Conservation (phyloP, 352 stramenopile species). For the Globisporangium acanthophoron region DNA sequence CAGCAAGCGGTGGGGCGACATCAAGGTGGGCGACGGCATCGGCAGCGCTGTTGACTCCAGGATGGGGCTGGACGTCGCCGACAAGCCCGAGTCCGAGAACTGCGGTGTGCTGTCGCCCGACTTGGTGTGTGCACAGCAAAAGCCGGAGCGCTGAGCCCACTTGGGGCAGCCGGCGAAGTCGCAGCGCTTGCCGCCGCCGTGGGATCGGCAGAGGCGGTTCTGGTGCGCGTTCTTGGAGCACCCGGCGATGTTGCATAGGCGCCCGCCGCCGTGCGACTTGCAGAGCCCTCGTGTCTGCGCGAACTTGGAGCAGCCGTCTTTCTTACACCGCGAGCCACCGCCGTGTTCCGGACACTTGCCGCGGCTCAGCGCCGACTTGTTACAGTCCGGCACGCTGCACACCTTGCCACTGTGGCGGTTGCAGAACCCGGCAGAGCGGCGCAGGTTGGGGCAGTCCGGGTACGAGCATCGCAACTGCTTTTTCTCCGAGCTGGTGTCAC, state of each 20-base stretch:
- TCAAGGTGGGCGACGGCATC: conserved; percentile 42
- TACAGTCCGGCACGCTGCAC: conserved; percentile 59
- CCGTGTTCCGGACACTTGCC: conserved; percentile 84
- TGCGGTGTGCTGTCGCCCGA: conserved; percentile 15
- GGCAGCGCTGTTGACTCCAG: conserved; percentile 4
- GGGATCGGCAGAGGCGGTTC: conserved; percentile 74
- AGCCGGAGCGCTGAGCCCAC: conserved; percentile 81
- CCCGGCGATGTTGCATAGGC: conserved; percentile 63
- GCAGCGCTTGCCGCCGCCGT: conserved; percentile 80
- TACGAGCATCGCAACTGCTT: conserved; percentile 77
- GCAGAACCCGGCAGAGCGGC: conserved; percentile 70
- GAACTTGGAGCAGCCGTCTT: conserved; percentile 82
- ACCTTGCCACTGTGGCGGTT: conserved; percentile 81
- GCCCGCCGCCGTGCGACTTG: conserved; percentile 79
- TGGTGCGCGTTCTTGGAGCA: conserved; percentile 85
- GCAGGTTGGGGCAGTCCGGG: conserved; percentile 69
- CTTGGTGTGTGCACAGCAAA: conserved; percentile 82
- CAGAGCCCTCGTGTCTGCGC: conserved; percentile 76
- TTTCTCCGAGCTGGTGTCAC: conserved; percentile 12
- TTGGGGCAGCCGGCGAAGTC: conserved; percentile 75
- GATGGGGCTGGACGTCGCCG: conserved; percentile 8
- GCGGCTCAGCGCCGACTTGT: conserved; percentile 73
- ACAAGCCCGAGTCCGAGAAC: neutral
- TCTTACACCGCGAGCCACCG: conserved; percentile 79
- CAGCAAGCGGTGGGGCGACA: conserved; percentile 61